These are phyloP conservation scores for Lachancea dasiensis DNA, from an alignment of 805 yeast genomes.

Conservation along the genomic window DNA sequence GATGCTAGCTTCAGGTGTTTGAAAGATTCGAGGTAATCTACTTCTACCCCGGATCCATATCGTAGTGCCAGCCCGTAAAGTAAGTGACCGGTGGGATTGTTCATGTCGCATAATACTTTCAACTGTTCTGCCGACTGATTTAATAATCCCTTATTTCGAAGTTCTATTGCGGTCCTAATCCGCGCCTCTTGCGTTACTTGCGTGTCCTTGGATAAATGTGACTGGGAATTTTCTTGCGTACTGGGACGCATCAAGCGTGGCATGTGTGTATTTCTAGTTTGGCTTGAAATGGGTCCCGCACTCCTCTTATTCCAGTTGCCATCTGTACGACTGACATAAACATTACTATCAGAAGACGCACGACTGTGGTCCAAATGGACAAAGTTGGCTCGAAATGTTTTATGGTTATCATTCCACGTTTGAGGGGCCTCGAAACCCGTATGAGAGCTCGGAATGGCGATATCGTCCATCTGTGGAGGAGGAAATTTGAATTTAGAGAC, in stretches of 20 bases:
- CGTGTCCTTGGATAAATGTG: neutral
- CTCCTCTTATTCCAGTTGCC: too few species aligned
- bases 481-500: slow-evolving; percentile 4
- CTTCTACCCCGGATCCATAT: slow-evolving; percentile 61
- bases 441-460: neutral
- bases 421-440: neutral
- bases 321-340: neutral
- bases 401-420: neutral
- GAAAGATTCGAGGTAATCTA: slow-evolving; percentile 48
- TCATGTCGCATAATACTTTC: slow-evolving; percentile 56
- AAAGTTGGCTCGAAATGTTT: neutral
- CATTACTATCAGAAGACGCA: slow-evolving; percentile 4
- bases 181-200: slow-evolving; percentile 2
- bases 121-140: slow-evolving; percentile 66
- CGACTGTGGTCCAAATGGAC: slow-evolving; percentile 2
- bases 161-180: slow-evolving; percentile 36
- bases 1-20: slow-evolving; percentile 56
- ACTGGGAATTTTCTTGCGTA: neutral
- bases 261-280: too few species aligned
- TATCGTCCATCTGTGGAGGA: neutral
- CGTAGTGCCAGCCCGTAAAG: slow-evolving; percentile 62
- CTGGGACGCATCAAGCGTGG: neutral
- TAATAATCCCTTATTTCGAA: slow-evolving; percentile 52
- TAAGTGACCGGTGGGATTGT: slow-evolving; percentile 60
- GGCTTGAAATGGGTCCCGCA: too few species aligned